These are phyloP conservation scores for Aspergillus quadricinctus DNA, from an alignment of 2,329 filamentous ascomycete genomes.

Conservation along the genomic window DNA sequence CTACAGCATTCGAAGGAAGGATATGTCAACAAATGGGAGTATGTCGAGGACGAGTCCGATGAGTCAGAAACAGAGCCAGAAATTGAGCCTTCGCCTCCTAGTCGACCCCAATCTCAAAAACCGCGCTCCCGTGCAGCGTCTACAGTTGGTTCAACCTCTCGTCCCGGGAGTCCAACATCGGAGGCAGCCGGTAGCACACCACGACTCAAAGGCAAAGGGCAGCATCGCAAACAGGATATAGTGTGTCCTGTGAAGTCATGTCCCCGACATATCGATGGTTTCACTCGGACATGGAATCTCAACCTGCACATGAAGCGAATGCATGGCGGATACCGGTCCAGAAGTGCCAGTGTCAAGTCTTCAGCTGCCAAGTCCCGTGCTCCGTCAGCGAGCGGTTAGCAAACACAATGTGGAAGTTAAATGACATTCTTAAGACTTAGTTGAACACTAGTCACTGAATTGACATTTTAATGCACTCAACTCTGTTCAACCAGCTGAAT, in stretches of 20 bases:
- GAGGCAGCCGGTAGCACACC: conserved; percentile 2
- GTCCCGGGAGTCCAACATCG: conserved; percentile 7
- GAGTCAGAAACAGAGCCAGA: conserved; percentile 3
- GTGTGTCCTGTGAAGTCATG: conserved; percentile 31
- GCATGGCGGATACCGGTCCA: conserved; percentile 21
- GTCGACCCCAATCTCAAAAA: conserved; percentile 2
- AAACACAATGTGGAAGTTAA: background rate
- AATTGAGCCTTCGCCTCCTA: background rate
- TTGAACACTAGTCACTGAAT: background rate
- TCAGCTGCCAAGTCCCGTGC: background rate
- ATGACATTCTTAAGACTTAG: background rate
- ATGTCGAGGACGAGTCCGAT: conserved; percentile 32
- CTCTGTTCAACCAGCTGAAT: background rate
- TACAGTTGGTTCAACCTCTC: conserved; percentile 9
- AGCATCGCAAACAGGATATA: conserved; percentile 24
- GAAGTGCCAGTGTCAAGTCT: conserved; percentile 1
- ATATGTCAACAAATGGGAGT: conserved; percentile 19
- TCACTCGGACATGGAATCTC: conserved; percentile 35
- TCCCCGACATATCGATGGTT: conserved; percentile 26
- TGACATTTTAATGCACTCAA: background rate
- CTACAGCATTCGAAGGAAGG: conserved; percentile 17
- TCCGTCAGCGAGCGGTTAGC: background rate
- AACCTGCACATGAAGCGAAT: conserved; percentile 32
- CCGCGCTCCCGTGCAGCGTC: conserved; percentile 10
- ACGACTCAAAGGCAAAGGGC: conserved; percentile 19